Evolutionary conservation across 441 rosid genomes (phyloP).

Genomic region (Aleurites moluccanus): DNA sequence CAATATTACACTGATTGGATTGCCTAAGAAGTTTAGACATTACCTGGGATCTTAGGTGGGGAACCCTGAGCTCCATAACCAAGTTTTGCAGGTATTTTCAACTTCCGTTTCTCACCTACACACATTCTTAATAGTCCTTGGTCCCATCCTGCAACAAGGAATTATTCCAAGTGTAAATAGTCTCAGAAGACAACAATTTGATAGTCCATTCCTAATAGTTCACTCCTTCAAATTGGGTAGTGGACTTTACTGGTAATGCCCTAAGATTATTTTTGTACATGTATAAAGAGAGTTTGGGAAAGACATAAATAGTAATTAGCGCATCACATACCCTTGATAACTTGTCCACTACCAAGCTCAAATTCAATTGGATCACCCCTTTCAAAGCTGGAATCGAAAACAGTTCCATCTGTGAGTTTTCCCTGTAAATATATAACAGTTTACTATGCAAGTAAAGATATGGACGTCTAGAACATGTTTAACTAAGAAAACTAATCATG

Average conservation of each 20-base stretch:
- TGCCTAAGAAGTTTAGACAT: neutral
- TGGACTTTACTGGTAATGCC: neutral
- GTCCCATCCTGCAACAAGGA: conserved; percentile 75
- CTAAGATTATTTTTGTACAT: neutral
- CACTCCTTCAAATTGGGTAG: neutral
- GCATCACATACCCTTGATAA: conserved; percentile 65
- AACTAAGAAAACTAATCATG: neutral
- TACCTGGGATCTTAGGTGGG: conserved; percentile 93
- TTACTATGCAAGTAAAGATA: conserved; percentile 9
- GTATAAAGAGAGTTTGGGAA: neutral
- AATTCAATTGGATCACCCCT: conserved; percentile 95
- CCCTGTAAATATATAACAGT: conserved; percentile 48
- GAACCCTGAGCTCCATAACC: conserved; percentile 87
- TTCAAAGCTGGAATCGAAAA: conserved; percentile 92
- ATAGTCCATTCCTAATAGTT: too few species aligned
- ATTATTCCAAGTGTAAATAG: neutral
- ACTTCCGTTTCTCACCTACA: conserved; percentile 86
- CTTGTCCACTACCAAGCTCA: conserved; percentile 90
- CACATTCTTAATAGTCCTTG: conserved; percentile 86
- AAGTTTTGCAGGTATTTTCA: conserved; percentile 86
- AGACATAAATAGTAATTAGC: neutral
- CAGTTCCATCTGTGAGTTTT: conserved; percentile 83
- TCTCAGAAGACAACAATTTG: neutral
- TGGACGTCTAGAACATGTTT: neutral
- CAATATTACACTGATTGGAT: neutral